These are phyloP conservation scores for Omphalea diandra DNA, from an alignment of 441 rosid genomes.

Conservation along the genomic window DNA sequence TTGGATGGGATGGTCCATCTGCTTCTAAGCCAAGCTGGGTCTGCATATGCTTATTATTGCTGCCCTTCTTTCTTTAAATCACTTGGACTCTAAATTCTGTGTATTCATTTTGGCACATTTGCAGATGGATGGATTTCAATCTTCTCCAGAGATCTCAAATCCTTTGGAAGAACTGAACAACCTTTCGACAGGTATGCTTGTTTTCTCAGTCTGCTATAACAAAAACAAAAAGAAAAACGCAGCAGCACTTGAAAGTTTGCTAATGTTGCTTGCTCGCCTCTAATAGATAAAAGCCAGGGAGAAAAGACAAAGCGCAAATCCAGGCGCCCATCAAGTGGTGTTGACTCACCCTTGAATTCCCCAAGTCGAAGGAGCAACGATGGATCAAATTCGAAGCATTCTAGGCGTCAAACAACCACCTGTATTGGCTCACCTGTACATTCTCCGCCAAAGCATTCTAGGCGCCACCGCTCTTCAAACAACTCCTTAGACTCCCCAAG, in stretches of 20 bases:
- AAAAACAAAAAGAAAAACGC: too few species aligned
- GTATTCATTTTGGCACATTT: background rate
- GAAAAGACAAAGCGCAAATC: constrained; percentile 51
- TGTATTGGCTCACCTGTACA: constrained; percentile 26
- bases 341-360: constrained; percentile 32
- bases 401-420: constrained; percentile 45
- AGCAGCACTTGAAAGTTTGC: too few species aligned
- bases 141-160: constrained; percentile 40
- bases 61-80: background rate
- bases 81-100: too few species aligned
- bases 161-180: constrained; percentile 15
- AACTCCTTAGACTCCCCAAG: constrained; percentile 36
- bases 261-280: constrained; percentile 9
- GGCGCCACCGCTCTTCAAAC: constrained; percentile 44
- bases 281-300: constrained; percentile 19
- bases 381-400: constrained; percentile 32
- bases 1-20: constrained; percentile 70
- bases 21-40: constrained; percentile 75
- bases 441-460: constrained; percentile 47
- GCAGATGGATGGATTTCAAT: constrained; percentile 65
- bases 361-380: constrained; percentile 34
- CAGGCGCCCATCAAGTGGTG: constrained; percentile 33
- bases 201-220: too few species aligned
- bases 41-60: background rate
- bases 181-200: constrained; percentile 35